Evolutionary conservation across 2,329 filamentous ascomycete species (phyloP), one percentile per base, ranked within the genome.

Genomic region (Colletotrichum musicola): DNA sequence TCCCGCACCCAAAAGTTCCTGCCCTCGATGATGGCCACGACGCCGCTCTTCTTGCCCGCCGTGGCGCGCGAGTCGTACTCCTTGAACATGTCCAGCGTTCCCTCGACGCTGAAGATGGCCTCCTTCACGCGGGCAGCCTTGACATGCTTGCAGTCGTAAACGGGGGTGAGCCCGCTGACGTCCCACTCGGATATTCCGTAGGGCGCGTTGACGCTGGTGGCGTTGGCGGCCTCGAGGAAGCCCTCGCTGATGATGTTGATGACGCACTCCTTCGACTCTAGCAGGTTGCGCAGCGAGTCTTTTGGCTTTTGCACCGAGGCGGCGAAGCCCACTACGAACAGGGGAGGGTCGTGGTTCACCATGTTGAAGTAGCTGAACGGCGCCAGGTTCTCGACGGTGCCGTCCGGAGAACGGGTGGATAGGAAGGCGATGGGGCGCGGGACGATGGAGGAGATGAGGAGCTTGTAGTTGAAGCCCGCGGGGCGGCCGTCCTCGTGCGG

Each of bases 321-420:
- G 5, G 83, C 74, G 75, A 88, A 83, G 50, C 88, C 86, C 30
- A 90, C 82, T 9, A 89, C 86, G 79, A 98, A 97, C 50, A 97
- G 83, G 0, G 95, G 95, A 4, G 95, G 95, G 77, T 98, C 95
- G 77, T 96, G 92, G 78, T 89, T 90, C 72, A 97, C 85, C 71
- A 97, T 80, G 77, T 94, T 92, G 78, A 94, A 94, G 83, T 96
- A 98, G 76, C 89, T 92, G 79, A 96, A 97, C 0, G 94, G 95
- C 0, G 95, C 93, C 2, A 98, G 85, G 80, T 98, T 98, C 20
- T 47, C 44, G 16, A 77, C 84, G 50, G 65, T 78, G 22, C 92
- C 93, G 74, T 94, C 91, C 4, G 79, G 73, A 22, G 83, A 83
- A 61, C 80, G 77, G 10, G 89, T 88, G 68, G 85, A 88, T 38